Conservation (phyloP, 1,284 basidiomycete genomes). For the Ceratobasidium sp. region DNA sequence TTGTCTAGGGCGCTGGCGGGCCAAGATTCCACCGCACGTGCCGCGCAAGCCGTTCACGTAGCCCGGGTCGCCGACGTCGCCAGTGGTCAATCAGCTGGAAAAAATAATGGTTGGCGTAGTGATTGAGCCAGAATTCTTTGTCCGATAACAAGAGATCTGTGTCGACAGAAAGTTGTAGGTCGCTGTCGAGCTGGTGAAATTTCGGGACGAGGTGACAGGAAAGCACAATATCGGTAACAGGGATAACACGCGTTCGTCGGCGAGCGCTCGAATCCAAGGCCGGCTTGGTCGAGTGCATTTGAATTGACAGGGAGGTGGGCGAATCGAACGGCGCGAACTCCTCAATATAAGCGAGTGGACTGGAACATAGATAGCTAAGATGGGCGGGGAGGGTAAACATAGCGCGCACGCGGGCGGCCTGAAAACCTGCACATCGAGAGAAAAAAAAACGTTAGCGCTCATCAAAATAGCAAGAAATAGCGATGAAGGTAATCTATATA, state of each 20-base stretch:
- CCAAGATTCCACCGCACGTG: no score
- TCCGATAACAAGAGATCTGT: not conserved
- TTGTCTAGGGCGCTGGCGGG: no score
- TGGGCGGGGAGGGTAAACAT: constrained; percentile 13
- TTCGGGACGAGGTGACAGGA: constrained; percentile 23
- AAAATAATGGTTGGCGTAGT: constrained; percentile 7
- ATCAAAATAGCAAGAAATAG: no score
- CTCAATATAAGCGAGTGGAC: constrained; percentile 8
- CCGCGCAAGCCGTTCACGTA: not conserved
- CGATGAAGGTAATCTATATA: no score
- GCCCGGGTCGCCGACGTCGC: not conserved
- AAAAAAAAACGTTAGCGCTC: no score
- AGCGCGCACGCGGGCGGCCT: constrained; percentile 12
- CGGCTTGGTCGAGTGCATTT: not conserved
- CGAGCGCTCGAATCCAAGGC: not conserved
- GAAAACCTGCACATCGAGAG: not conserved
- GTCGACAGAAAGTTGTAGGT: not conserved
- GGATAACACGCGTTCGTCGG: constrained; percentile 3
- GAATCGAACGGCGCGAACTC: not conserved
- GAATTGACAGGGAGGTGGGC: not conserved
- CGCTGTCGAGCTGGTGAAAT: not conserved
- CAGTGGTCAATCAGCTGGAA: constrained; percentile 12
- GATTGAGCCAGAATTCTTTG: constrained; percentile 10
- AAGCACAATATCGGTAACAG: constrained; percentile 8
- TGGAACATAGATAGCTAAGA: not conserved